A percentile compares a stretch with the other conserved stretches of the same genome.
Evolutionary conservation across 306 rosid genomes (phyloP).

Genomic region (Sindora glabra): DNA sequence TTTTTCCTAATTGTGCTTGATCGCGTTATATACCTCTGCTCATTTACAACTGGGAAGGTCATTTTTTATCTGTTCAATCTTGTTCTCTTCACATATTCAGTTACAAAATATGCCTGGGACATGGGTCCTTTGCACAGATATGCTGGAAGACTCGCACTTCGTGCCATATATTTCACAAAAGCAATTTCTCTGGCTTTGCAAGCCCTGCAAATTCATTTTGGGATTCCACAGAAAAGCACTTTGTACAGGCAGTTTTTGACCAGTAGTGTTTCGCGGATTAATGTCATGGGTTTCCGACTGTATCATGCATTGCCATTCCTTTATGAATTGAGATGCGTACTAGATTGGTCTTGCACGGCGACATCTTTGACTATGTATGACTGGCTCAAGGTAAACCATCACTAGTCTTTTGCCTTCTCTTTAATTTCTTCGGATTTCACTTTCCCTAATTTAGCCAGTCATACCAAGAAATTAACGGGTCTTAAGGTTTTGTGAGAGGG

Average conservation of each 20-base stretch:
- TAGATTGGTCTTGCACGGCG: conserved; percentile 94
- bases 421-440: background rate
- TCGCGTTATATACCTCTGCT: conserved; percentile 87
- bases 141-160: conserved; percentile 68
- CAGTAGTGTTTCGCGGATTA: conserved; percentile 65
- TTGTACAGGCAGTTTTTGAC: conserved; percentile 89
- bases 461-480: background rate
- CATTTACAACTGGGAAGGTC: conserved; percentile 75
- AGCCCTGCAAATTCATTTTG: conserved; percentile 73
- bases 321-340: conserved; percentile 84
- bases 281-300: conserved; percentile 67
- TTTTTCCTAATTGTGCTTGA: conserved; percentile 91
- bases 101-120: conserved; percentile 86
- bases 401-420: background rate
- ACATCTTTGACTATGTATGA: conserved; percentile 94
- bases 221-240: conserved; percentile 81
- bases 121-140: conserved; percentile 58
- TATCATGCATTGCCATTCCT: conserved; percentile 90
- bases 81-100: conserved; percentile 69
- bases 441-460: background rate
- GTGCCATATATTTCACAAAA: conserved; percentile 82
- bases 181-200: conserved; percentile 78
- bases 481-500: background rate
- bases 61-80: conserved; percentile 80
- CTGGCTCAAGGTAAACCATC: conserved; percentile 75